Evolutionary conservation across 2,329 filamentous ascomycete genomes (phyloP).

Genomic region (Aspergillus sp.): DNA sequence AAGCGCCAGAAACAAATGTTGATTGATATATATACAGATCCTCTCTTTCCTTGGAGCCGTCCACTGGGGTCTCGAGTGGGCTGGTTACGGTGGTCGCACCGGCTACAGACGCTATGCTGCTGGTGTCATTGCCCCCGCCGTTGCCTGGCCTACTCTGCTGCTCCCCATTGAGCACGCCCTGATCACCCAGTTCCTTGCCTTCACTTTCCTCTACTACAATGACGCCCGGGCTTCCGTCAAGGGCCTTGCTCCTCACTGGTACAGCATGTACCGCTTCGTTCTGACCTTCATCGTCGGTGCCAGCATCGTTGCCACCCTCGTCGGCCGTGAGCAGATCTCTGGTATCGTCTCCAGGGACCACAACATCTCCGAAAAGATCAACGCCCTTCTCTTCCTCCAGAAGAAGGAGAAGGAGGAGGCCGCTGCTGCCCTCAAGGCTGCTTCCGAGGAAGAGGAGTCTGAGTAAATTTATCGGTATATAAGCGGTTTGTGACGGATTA

Average conservation of each 20-base stretch:
- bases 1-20: not conserved
- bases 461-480: slow-evolving; percentile 29
- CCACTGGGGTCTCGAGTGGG: slow-evolving; percentile 90
- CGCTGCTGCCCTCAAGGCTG: slow-evolving; percentile 36
- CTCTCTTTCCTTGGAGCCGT: slow-evolving; percentile 92
- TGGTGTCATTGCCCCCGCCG: slow-evolving; percentile 73
- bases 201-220: slow-evolving; percentile 81
- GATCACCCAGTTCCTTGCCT: slow-evolving; percentile 81
- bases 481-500: not conserved
- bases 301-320: slow-evolving; percentile 75
- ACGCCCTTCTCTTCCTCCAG: slow-evolving; percentile 51
- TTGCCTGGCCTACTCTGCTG: slow-evolving; percentile 88
- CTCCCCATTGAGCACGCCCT: slow-evolving; percentile 82
- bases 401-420: slow-evolving; percentile 47
- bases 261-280: slow-evolving; percentile 84
- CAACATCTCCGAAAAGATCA: slow-evolving; percentile 51
- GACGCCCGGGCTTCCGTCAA: slow-evolving; percentile 70
- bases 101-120: slow-evolving; percentile 81
- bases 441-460: slow-evolving; percentile 30
- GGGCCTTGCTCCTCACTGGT: slow-evolving; percentile 85
- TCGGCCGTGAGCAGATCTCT: slow-evolving; percentile 77
- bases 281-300: slow-evolving; percentile 85
- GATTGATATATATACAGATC: slow-evolving; percentile 53
- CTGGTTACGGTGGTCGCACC: slow-evolving; percentile 64
- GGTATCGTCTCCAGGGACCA: slow-evolving; percentile 34